Percentiles rank a stretch among this genome's conserved stretches.
phyloP scores from a whole-genome alignment of 176 grass and related monocot species.

The Poa pratensis region DNA sequence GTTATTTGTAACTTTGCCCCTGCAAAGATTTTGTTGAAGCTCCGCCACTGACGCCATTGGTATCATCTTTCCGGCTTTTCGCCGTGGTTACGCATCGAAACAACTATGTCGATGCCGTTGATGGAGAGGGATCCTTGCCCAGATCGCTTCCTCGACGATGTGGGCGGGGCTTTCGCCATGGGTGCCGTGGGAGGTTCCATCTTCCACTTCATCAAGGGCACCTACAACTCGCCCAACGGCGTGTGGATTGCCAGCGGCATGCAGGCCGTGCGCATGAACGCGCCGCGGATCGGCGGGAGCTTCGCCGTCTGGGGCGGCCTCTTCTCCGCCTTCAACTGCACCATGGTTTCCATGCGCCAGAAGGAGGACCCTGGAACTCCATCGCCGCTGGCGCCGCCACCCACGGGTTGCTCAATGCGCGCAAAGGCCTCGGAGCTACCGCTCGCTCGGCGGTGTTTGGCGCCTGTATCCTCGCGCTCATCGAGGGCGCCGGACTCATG shows the following conservation, averaged over 20 bases:
- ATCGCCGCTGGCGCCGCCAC: conserved; percentile 68
- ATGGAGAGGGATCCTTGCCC: conserved; percentile 32
- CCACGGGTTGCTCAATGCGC: conserved; percentile 47
- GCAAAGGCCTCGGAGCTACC: conserved; percentile 48
- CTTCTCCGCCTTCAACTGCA: conserved; percentile 67
- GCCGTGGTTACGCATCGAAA: neutral
- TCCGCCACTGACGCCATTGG: too few relatives aligned
- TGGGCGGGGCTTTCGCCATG: conserved; percentile 38
- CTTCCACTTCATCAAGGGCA: conserved; percentile 54
- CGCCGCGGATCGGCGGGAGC: conserved; percentile 31
- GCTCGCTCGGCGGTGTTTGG: conserved; percentile 63
- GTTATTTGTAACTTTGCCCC: too few relatives aligned
- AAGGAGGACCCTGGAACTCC: conserved; percentile 98
- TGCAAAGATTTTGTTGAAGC: too few relatives aligned
- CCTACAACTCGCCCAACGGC: conserved; percentile 48
- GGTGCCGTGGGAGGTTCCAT: conserved; percentile 55
- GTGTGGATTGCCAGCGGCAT: conserved; percentile 33
- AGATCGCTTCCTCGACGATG: conserved; percentile 43
- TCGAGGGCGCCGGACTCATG: conserved; percentile 85
- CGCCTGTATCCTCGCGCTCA: conserved; percentile 68
- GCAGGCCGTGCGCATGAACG: conserved; percentile 57
- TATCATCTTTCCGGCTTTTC: neutral
- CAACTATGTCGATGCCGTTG: neutral
- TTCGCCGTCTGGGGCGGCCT: conserved; percentile 52
- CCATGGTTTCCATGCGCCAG: conserved; percentile 81